Base-by-base conservation (phyloP, 495 filamentous ascomycete genomes). In the Aspergillus diversus region DNA sequence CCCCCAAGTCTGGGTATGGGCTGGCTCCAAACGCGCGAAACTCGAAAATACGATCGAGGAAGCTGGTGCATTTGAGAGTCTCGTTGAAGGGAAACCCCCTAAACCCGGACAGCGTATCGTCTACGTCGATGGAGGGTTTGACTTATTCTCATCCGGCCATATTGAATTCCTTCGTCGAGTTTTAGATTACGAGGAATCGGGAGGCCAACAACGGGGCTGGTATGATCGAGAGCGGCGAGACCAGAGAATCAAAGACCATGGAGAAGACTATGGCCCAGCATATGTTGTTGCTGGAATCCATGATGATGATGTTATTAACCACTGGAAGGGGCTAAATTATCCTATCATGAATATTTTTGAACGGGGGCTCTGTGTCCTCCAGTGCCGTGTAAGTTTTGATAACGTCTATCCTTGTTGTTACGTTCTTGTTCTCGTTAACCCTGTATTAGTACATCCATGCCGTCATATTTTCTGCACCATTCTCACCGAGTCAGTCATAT, bases 301-400 rank as follows among this genome's bases (percentile, higher is more conserved):
- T 71, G 90, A 96, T 70, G 95, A 99, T 75, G 84, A 88, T 63
- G 92, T 94, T 47, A 95, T 99, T 71, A 98, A 98, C 75, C 74
- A 87, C 66, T 94, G 91, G 90, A 97, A 98, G 77, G 93, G 96
- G 9, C 79, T 97, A 65, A 99, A 99, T 75, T 98, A 97, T 72
- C 95, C 95, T 1, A 97, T 99, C 73, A 99, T 98, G 95, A 97
- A 97, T 77, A 92, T 98, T 43, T 96, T 93, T 68, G 95, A 99
- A 81, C 88, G 95, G 54, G 92, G 92, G 6, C 87, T 99, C 21
- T 98, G 95, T 73, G 95, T 97, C 46, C 83, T 97, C 35, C 95
- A 98, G 67, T 99, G 95, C 73, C 86, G 87, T 66, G 92, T 95
- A 82, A 66, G 88, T 74, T 59, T 27, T 7, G 11, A 17, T 43